These are phyloP conservation scores for Paramecium pentaurelia DNA, from an alignment of 73 alveolate species.

Conservation along the genomic window DNA sequence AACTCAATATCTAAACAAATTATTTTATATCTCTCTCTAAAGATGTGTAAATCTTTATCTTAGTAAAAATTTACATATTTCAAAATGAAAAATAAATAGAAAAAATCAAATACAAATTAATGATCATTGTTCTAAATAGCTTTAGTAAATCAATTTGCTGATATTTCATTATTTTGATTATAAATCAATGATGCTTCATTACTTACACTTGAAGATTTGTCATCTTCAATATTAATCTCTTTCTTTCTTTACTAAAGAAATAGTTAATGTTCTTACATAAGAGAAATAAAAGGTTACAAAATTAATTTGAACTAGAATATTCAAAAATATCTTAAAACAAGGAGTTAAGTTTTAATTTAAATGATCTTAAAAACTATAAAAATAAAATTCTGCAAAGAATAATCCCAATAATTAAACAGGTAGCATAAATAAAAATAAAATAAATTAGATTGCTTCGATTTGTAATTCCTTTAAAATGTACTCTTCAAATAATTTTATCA, in stretches of 20 bases:
- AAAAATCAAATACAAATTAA: neutral
- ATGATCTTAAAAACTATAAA: neutral
- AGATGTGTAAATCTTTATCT: neutral
- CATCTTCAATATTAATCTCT: neutral
- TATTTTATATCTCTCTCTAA: neutral
- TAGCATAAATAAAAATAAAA: neutral
- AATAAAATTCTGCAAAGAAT: neutral
- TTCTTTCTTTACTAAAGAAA: neutral
- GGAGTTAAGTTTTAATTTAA: neutral
- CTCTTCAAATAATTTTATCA: neutral
- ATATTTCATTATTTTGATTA: neutral
- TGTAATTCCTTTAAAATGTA: neutral
- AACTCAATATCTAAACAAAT: neutral
- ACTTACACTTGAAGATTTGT: neutral
- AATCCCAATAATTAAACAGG: neutral
- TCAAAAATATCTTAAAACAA: neutral
- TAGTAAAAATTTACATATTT: neutral
- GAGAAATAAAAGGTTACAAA: neutral
- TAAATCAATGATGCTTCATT: neutral
- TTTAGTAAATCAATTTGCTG: neutral
- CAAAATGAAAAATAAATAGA: neutral
- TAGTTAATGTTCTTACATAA: neutral
- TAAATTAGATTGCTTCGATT: neutral
- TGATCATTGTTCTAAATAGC: neutral
- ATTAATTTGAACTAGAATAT: neutral